Evolutionary conservation across 371 early-diverging fungal species (phyloP), one percentile per base, ranked within the genome.

Genomic region (Mucor racemosus): DNA sequence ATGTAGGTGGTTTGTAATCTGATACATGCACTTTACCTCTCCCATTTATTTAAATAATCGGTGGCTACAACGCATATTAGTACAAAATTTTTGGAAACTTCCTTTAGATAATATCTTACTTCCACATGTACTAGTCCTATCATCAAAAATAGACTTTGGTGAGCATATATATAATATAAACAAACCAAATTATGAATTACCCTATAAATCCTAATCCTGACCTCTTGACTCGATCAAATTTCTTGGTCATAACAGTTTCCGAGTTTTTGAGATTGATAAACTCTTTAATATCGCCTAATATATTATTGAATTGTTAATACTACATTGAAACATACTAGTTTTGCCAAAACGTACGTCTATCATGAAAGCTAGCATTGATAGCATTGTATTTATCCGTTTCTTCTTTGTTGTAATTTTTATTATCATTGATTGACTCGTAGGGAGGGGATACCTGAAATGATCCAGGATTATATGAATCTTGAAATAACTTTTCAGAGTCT

Each of bases 91-190:
- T 13, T 0, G n/a, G n/a, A n/a, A n/a, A n/a, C n/a, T 50, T 50
- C 21, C 26, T 11, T 7, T 21, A 1, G 17, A 13, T 5, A 19
- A 38, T n/a, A n/a, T 21, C 62, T 62, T 21, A 62, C 62, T 62
- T 39, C 62, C 62, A 62, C 62, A 62, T 14, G 48, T 62, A n/a
- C 62, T 62, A 11, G 62, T 62, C 14, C 62, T 62, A 7, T 35
- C 17, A 11, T 35, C 19, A 38, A 5, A 33, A n/a, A n/a, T n/a
- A n/a, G n/a, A n/a, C n/a, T n/a, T n/a, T n/a, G n/a, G n/a, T n/a
- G 3, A 15, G 5, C 2, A 10, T n/a, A n/a, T n/a, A n/a, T n/a
- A n/a, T n/a, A n/a, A n/a, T n/a, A n/a, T n/a, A n/a, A n/a, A n/a
- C n/a, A n/a, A n/a, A n/a, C n/a, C n/a, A n/a, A n/a, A n/a, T 36